Conservation (phyloP, 306 rosid species). For the Corylus heterophylla region DNA sequence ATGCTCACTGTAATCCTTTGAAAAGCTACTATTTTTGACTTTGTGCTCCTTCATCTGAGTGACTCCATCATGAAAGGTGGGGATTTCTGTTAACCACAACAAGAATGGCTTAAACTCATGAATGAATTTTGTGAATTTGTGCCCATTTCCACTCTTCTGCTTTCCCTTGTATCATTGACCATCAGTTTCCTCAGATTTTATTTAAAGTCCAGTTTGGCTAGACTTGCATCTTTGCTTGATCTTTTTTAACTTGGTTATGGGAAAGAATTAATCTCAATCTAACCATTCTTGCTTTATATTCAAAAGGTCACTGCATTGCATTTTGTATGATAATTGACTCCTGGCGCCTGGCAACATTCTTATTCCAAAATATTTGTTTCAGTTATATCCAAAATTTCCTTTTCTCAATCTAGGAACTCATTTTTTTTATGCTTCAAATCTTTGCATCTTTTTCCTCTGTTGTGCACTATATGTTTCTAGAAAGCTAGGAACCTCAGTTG, state of each 20-base stretch:
- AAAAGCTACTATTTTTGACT: not conserved
- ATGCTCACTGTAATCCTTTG: not conserved
- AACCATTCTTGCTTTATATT: not conserved
- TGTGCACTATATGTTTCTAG: not conserved
- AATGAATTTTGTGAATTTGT: not conserved
- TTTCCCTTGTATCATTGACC: not conserved
- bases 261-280: not conserved
- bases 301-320: not conserved
- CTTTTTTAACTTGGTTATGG: not conserved
- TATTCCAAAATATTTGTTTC: not conserved
- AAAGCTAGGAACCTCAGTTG: conserved; percentile 15
- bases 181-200: not conserved
- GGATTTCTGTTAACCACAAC: not conserved
- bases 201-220: not conserved
- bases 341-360: not conserved
- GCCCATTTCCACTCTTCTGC: not conserved
- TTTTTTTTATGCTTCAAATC: not conserved
- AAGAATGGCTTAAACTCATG: not conserved
- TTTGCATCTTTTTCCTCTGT: conserved; percentile 9
- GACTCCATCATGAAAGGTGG: not conserved
- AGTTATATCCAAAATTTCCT: not conserved
- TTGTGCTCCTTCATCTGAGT: not conserved
- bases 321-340: conserved; percentile 1
- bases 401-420: not conserved
- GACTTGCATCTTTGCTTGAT: not conserved